phyloP scores from a whole-genome alignment of 768 basidiomycete species.

The Rhizopogon rudus region DNA sequence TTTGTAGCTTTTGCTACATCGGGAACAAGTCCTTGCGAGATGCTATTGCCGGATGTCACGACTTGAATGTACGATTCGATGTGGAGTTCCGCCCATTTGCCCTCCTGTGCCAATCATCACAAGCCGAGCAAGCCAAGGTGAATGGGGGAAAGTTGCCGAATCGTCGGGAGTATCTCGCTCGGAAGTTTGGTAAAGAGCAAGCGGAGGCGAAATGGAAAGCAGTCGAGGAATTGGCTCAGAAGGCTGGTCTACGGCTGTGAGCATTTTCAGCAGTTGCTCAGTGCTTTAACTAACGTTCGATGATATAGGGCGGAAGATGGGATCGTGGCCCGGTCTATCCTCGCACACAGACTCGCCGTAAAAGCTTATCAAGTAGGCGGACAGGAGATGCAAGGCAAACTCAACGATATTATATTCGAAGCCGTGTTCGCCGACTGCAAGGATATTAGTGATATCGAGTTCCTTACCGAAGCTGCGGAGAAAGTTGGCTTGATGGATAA shows the following conservation, averaged over 20 bases:
- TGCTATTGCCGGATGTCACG: conserved; percentile 30
- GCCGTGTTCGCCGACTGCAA: conserved; percentile 35
- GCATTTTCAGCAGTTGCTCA: background rate
- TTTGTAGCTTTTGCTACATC: conserved; percentile 36
- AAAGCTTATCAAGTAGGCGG: conserved; percentile 40
- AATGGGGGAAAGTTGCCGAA: background rate
- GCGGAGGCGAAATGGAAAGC: conserved; percentile 22
- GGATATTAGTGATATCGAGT: conserved; percentile 31
- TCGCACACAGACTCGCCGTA: conserved; percentile 40
- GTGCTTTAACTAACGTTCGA: background rate
- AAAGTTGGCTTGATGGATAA: conserved; percentile 35
- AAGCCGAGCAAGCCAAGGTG: background rate
- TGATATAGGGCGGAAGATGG: conserved; percentile 32
- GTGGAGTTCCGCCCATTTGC: conserved; percentile 32
- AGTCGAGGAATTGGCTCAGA: conserved; percentile 23
- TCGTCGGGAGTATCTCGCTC: conserved; percentile 18
- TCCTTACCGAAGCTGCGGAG: conserved; percentile 34
- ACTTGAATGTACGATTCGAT: conserved; percentile 29
- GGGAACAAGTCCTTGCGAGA: conserved; percentile 30
- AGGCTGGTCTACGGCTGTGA: conserved; percentile 21
- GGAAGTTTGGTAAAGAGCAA: conserved; percentile 23
- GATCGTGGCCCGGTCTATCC: conserved; percentile 32
- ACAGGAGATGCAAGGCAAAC: conserved; percentile 30
- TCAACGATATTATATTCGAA: conserved; percentile 35
- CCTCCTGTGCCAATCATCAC: conserved; percentile 19